Percentiles rank a stretch among this genome's conserved stretches.
phyloP scores from a whole-genome alignment of 345 rosid species.

The Arabidopsis suecica region DNA sequence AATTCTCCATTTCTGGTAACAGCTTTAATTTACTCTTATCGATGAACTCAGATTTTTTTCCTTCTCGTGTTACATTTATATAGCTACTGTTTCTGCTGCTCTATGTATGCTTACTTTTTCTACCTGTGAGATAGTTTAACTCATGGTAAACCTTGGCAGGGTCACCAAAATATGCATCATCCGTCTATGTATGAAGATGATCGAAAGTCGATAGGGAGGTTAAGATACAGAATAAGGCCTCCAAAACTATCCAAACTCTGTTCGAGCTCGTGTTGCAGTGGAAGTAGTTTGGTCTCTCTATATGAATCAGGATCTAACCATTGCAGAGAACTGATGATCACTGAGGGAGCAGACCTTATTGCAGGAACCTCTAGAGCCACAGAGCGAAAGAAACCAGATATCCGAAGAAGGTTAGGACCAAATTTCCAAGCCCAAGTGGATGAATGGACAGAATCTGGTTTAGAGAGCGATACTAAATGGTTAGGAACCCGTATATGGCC shows the following conservation, averaged over 20 bases:
- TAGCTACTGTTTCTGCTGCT: not conserved
- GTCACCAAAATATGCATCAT: conserved; percentile 48
- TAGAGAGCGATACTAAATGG: conserved; percentile 72
- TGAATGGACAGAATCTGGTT: conserved; percentile 59
- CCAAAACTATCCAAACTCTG: conserved; percentile 31
- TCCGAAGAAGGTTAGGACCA: conserved; percentile 50
- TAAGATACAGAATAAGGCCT: conserved; percentile 46
- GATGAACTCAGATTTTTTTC: not conserved
- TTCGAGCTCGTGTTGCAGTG: conserved; percentile 45
- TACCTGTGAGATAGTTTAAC: conserved; percentile 17
- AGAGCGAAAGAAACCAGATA: conserved; percentile 28
- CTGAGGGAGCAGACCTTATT: not conserved
- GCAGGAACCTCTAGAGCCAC: conserved; percentile 24
- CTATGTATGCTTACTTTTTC: conserved; percentile 4
- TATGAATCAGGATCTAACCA: conserved; percentile 27
- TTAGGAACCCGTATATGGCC: conserved; percentile 70
- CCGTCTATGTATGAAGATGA: conserved; percentile 62
- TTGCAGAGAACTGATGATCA: conserved; percentile 15
- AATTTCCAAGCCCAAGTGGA: conserved; percentile 67
- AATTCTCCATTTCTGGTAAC: conserved; percentile 41
- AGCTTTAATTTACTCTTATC: not conserved
- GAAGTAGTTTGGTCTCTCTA: conserved; percentile 44
- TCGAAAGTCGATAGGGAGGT: conserved; percentile 46
- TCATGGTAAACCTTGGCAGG: conserved; percentile 50
- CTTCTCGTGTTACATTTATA: not conserved